Conservation (phyloP, 495 filamentous ascomycete genomes). For the Penicillium simplicissimum region DNA sequence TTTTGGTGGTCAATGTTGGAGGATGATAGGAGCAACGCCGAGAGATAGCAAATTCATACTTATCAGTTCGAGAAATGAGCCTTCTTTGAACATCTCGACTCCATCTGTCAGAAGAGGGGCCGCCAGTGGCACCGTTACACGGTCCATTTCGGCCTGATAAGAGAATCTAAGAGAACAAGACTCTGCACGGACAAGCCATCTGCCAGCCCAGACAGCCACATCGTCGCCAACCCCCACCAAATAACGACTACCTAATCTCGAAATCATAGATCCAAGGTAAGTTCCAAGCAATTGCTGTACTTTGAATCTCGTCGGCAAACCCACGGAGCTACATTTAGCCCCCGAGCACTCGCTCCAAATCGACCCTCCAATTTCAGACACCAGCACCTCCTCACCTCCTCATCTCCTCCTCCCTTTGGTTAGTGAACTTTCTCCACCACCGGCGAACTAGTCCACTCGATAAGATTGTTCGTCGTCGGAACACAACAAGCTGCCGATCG, state of each 20-base stretch:
- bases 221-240: neutral
- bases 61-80: neutral
- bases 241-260: neutral
- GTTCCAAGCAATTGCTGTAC: neutral
- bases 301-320: neutral
- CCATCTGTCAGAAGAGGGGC: neutral
- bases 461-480: conserved; percentile 2
- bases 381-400: neutral
- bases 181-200: neutral
- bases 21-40: neutral
- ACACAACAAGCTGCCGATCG: conserved; percentile 19
- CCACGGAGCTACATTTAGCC: neutral
- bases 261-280: neutral
- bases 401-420: neutral
- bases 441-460: neutral
- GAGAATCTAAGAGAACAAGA: neutral
- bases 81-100: neutral
- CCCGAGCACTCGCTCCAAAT: neutral
- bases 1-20: neutral
- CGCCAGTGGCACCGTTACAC: neutral
- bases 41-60: neutral
- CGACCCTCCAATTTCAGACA: neutral
- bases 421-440: neutral
- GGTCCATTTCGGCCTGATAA: neutral
- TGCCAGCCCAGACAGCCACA: neutral